Evolutionary conservation across 805 yeast species (phyloP).

Genomic region (Saturnispora gosingensis): DNA sequence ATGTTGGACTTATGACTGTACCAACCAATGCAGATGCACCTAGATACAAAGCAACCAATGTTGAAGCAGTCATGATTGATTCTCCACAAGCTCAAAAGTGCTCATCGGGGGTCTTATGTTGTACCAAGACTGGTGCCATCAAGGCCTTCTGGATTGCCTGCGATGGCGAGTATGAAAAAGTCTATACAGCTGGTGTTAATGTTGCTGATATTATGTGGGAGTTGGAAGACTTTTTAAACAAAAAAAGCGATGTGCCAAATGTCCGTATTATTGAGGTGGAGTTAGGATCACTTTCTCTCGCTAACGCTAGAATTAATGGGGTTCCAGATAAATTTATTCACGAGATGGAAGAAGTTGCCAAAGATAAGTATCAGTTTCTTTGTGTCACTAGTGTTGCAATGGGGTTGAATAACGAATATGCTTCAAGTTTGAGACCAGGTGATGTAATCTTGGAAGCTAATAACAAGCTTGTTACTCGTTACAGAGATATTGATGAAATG

Average conservation of each 20-base stretch:
- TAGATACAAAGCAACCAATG: slow-evolving; percentile 74
- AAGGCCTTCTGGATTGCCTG: slow-evolving; percentile 82
- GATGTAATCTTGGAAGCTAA: slow-evolving; percentile 71
- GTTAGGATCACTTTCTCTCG: slow-evolving; percentile 55
- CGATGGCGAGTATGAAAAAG: slow-evolving; percentile 62
- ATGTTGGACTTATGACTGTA: slow-evolving; percentile 62
- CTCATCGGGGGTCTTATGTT: slow-evolving; percentile 66
- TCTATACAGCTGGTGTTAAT: slow-evolving; percentile 72
- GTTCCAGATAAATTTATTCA: slow-evolving; percentile 79
- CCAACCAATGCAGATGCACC: slow-evolving; percentile 65
- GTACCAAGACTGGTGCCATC: slow-evolving; percentile 59
- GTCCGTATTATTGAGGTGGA: slow-evolving; percentile 72
- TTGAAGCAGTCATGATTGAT: slow-evolving; percentile 71
- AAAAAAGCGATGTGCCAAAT: slow-evolving; percentile 41
- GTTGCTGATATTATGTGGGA: slow-evolving; percentile 55
- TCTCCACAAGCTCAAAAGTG: slow-evolving; percentile 65
- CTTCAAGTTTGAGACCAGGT: slow-evolving; percentile 42
- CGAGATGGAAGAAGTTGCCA: slow-evolving; percentile 42
- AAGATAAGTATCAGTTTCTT: slow-evolving; percentile 63
- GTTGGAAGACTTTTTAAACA: slow-evolving; percentile 37
- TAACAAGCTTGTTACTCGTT: slow-evolving; percentile 52
- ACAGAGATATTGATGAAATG: slow-evolving; percentile 51
- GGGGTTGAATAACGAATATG: slow-evolving; percentile 21
- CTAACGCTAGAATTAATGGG: slow-evolving; percentile 77
- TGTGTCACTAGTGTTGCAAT: slow-evolving; percentile 54